A percentile compares a stretch with the other conserved stretches of the same genome.
These are phyloP conservation scores for Balamuthia mandrillaris DNA, from an alignment of 208 protist genomes.

Conservation along the genomic window DNA sequence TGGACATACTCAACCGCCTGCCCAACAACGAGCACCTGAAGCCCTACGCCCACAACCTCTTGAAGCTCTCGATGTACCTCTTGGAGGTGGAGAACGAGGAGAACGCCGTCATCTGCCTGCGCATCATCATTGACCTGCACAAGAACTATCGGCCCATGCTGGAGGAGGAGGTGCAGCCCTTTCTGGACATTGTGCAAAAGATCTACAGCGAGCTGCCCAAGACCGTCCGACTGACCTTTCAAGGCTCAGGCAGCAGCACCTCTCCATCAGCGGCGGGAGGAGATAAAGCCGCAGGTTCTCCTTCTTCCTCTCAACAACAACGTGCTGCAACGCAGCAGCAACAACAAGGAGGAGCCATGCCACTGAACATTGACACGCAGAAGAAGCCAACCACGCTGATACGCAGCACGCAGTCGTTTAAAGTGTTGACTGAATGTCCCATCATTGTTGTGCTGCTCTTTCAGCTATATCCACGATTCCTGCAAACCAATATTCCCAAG, in stretches of 20 bases:
- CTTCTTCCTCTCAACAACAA: neutral
- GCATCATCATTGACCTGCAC: conserved; percentile 78
- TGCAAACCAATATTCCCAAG: conserved; percentile 57
- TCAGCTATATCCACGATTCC: conserved; percentile 68
- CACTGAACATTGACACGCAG: neutral
- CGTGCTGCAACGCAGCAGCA: no score
- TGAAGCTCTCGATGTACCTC: conserved; percentile 44
- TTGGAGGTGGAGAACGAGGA: conserved; percentile 75
- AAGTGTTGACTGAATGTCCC: conserved; percentile 79
- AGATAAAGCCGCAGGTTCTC: neutral
- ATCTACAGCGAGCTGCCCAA: conserved; percentile 62
- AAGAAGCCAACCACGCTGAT: neutral
- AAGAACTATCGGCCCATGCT: conserved; percentile 68
- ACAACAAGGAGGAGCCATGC: no score
- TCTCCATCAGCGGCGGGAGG: neutral
- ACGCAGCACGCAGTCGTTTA: conserved; percentile 54
- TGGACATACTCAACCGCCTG: conserved; percentile 77
- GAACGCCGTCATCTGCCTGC: conserved; percentile 75
- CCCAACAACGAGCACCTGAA: conserved; percentile 70
- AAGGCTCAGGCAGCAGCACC: no score
- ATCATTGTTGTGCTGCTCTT: conserved; percentile 79
- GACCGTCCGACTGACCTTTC: conserved; percentile 53
- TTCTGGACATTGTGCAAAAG: conserved; percentile 71
- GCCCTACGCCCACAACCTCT: conserved; percentile 47
- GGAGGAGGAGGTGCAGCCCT: conserved; percentile 68